A percentile compares a stretch with the other conserved stretches of the same genome.
These are phyloP conservation scores for Solanum hybrid DNA, from an alignment of 305 asterid genomes.

Conservation along the genomic window DNA sequence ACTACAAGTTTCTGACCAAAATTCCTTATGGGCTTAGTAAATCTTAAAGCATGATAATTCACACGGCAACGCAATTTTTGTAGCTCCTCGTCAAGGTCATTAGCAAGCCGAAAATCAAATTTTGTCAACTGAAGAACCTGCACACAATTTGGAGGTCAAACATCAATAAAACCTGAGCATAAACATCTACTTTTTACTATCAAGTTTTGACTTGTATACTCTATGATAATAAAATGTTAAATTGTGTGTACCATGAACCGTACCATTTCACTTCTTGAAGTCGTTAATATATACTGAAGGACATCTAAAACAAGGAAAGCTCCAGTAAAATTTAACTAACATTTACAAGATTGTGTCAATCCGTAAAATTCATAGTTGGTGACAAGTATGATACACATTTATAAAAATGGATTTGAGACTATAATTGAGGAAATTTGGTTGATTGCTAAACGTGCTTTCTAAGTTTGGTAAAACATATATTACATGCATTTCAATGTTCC, in stretches of 20 bases:
- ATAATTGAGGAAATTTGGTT: background rate
- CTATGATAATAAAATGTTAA: background rate
- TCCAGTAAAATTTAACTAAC: background rate
- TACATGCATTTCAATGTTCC: background rate
- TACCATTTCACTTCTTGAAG: background rate
- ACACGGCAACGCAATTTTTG: conserved; percentile 95
- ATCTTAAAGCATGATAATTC: conserved; percentile 89
- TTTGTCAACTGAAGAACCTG: conserved; percentile 99
- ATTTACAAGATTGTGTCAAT: background rate
- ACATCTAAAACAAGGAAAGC: background rate
- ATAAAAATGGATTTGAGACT: background rate
- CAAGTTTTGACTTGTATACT: background rate
- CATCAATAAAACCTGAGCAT: background rate
- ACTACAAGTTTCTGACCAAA: conserved; percentile 76
- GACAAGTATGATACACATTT: background rate
- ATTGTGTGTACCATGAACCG: background rate
- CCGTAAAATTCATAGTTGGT: background rate
- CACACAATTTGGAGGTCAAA: conserved; percentile 16
- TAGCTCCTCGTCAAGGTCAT: conserved; percentile 75
- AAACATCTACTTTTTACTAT: background rate
- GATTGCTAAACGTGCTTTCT: background rate
- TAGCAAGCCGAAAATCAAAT: conserved; percentile 93
- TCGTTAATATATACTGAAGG: background rate
- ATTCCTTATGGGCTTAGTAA: conserved; percentile 68
- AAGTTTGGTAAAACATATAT: background rate